Evolutionary conservation across 2,329 filamentous ascomycete species (phyloP), one percentile per base, ranked within the genome.

Genomic region (Xylaria sp.): DNA sequence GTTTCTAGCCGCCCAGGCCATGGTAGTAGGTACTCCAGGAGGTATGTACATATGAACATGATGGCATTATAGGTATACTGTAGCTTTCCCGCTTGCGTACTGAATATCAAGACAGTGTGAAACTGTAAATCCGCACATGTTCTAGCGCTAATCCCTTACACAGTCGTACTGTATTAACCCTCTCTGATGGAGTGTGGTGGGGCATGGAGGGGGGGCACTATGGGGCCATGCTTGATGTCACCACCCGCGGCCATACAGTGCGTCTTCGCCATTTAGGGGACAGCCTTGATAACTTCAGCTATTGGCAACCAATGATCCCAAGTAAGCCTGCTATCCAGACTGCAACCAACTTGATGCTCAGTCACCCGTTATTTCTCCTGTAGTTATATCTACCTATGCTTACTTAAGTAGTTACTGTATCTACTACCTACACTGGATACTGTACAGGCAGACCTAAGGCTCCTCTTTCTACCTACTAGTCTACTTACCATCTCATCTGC

Each of bases 211-310:
- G 37, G 37, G 16, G 16, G 12, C 2, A 44, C 4, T 29, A 59
- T 63, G 66, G 63, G 51, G 64, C 50, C 47, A 23, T 51, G 42
- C 65, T 65, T 68, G 65, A 70, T 70, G 69, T 70, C 65, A 68
- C 68, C 37, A 60, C 48, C 62, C 59, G 59, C 63, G 58, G 37
- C 32, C 53, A 44, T 44, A 70, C 68, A 70, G 68, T 70, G 58
- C 27, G 35, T 40, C 10, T 50, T 51, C 57, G 13, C 5, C 21
- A n/a, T 42, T 42, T 47, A 32, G 37, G 47, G 57, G 25, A 42
- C 16, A 35, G 58, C 53, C 59, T 53, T 40, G 21, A 62, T 55
- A 59, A 51, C 59, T 57, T 57, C 48, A 44, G 53, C n/a, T 21
- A n/a, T 13, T n/a, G 16, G 21, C 54, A 54, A 32, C 63, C 62